These are phyloP conservation scores for Blastomyces gilchristii DNA, from an alignment of 2,329 filamentous ascomycete genomes.

Conservation along the genomic window DNA sequence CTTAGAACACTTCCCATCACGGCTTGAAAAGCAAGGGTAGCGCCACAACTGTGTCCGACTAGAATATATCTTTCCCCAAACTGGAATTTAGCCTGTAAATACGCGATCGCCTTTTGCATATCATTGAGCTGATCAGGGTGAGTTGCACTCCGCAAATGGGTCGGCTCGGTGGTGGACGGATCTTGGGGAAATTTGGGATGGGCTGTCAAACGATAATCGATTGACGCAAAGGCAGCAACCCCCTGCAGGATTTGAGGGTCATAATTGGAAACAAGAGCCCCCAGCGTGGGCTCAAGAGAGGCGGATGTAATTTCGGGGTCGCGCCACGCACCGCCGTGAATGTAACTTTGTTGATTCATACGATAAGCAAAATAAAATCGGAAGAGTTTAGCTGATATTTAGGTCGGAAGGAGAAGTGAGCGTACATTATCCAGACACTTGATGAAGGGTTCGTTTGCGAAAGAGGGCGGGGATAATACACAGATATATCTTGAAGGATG, in stretches of 20 bases:
- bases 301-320: conserved; percentile 33
- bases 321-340: conserved; percentile 43
- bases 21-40: conserved; percentile 37
- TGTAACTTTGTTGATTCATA: conserved; percentile 25
- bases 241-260: conserved; percentile 10
- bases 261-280: conserved; percentile 21
- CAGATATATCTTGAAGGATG: conserved; percentile 27
- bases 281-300: conserved; percentile 29
- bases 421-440: conserved; percentile 35
- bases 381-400: neutral
- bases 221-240: conserved; percentile 35
- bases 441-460: conserved; percentile 16
- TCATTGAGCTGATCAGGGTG: conserved; percentile 40
- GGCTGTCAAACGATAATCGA: conserved; percentile 39
- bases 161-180: conserved; percentile 18
- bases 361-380: neutral
- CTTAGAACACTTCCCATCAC: conserved; percentile 27
- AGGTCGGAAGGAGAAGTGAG: neutral
- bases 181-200: conserved; percentile 34
- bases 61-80: conserved; percentile 35
- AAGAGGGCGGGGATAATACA: conserved; percentile 17
- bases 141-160: conserved; percentile 27
- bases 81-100: conserved; percentile 32
- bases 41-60: conserved; percentile 39
- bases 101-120: conserved; percentile 30